Conservation (phyloP, 2,329 filamentous ascomycete genomes). For the Fusarium vanettenii region DNA sequence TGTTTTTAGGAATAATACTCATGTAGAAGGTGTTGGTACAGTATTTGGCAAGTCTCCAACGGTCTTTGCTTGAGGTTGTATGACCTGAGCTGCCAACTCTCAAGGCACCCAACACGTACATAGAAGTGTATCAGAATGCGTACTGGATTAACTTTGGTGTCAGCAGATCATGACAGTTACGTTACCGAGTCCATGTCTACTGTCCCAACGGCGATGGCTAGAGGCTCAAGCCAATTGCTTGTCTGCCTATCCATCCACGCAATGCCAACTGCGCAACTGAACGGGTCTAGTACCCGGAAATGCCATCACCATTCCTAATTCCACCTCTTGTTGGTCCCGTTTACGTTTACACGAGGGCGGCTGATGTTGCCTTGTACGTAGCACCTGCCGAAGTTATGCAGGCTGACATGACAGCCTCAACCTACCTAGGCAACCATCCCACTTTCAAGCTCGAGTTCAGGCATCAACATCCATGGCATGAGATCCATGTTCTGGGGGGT, state of each 20-base stretch:
- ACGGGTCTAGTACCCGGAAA: not conserved
- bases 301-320: not conserved
- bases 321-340: not conserved
- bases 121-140: not conserved
- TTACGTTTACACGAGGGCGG: not conserved
- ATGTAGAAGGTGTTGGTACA: not conserved
- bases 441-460: constrained; percentile 13
- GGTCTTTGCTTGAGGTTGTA: not conserved
- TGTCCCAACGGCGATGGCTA: not conserved
- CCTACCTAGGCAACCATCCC: constrained; percentile 24
- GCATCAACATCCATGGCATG: constrained; percentile 16
- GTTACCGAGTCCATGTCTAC: not conserved
- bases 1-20: too few species aligned
- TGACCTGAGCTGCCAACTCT: not conserved
- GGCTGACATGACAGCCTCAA: constrained; percentile 32
- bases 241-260: not conserved
- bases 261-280: not conserved
- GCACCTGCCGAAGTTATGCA: not conserved
- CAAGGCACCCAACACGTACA: not conserved
- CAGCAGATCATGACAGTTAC: not conserved
- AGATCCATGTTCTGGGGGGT: not conserved
- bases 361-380: not conserved
- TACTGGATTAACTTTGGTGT: not conserved
- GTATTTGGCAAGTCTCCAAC: not conserved
- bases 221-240: not conserved